Evolutionary conservation across 2,329 filamentous ascomycete genomes (phyloP).

Genomic region (Akanthomyces dipterigenus): DNA sequence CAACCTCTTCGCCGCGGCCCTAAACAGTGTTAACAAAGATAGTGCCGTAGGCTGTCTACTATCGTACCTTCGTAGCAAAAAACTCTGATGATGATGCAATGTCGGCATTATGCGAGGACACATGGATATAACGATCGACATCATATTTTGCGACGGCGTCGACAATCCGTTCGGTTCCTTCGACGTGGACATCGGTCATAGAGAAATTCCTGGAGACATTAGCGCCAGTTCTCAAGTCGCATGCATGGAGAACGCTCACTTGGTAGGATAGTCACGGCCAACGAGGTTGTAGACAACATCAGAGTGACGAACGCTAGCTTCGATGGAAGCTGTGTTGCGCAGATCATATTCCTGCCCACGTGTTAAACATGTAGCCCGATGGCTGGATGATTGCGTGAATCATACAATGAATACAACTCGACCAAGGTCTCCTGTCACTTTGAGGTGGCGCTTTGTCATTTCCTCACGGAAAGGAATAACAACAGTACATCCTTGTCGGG

Average conservation of each 20-base stretch:
- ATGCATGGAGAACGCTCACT: slow-evolving; percentile 48
- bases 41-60: neutral
- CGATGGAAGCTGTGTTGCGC: slow-evolving; percentile 88
- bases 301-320: slow-evolving; percentile 93
- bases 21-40: slow-evolving; percentile 26
- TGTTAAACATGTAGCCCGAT: neutral
- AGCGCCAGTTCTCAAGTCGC: slow-evolving; percentile 24
- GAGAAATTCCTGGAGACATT: slow-evolving; percentile 73
- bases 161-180: slow-evolving; percentile 84
- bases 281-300: slow-evolving; percentile 97
- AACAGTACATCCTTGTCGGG: slow-evolving; percentile 88
- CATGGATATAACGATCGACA: slow-evolving; percentile 90
- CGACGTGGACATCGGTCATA: slow-evolving; percentile 85
- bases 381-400: neutral
- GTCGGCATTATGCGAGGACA: slow-evolving; percentile 89
- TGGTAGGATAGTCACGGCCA: slow-evolving; percentile 91
- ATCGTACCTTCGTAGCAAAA: slow-evolving; percentile 74
- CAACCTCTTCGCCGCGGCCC: slow-evolving; percentile 76
- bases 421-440: slow-evolving; percentile 91
- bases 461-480: slow-evolving; percentile 92
- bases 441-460: slow-evolving; percentile 95
- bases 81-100: slow-evolving; percentile 78
- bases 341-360: slow-evolving; percentile 79
- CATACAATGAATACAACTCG: slow-evolving; percentile 77
- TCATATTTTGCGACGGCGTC: slow-evolving; percentile 97